Evolutionary conservation across 78 protist genomes (phyloP), one percentile per base, ranked within the genome.

Genomic region (Trichosphaerium sp.): DNA sequence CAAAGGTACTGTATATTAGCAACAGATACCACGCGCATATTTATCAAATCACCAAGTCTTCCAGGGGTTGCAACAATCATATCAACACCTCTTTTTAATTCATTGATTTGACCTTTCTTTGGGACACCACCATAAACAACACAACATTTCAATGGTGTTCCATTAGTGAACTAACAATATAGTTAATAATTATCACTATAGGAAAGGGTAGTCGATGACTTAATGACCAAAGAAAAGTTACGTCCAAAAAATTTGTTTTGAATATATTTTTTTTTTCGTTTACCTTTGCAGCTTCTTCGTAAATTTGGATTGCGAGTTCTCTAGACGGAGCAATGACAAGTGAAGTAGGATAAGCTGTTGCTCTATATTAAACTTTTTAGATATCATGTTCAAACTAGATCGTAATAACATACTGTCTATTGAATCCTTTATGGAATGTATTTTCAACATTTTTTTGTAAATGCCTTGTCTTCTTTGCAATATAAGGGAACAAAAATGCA

Each of bases 61-160:
- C 99, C 97, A 26, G 99, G 98, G 18, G 99, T 90, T 21, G 97
- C 97, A 7, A 94, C 87, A 6, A 89, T 2, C 12, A 94, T 43
- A 32, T 88, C 87, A 66, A 87, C 82, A 21, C 97, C 97, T 8
- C 69, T 26, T 28, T 75, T 75, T 5, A 93, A 57, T 4, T 77
- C 88, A 4, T 73, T 65, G 40, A 87, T 54, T 71, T 92, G 97
- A 7, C 37, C 12, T 39, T 76, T 34, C 21, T 70, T 26, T 43
- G 70, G 76, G 23, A 89, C 86, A 4, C 98, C 98, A 3, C 98
- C 98, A 69, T 87, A 91, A 41, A 83, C 82, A 40, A 69, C 86
- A 26, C 61, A 79, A 23, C 71, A 0, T 0, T 87, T 75, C 6
- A 85, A 1, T 0, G 41, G 39, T 0, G 90, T n/a, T 35, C 76